phyloP scores from a whole-genome alignment of 768 basidiomycete genomes.

The Paxillus rubicundulus region DNA sequence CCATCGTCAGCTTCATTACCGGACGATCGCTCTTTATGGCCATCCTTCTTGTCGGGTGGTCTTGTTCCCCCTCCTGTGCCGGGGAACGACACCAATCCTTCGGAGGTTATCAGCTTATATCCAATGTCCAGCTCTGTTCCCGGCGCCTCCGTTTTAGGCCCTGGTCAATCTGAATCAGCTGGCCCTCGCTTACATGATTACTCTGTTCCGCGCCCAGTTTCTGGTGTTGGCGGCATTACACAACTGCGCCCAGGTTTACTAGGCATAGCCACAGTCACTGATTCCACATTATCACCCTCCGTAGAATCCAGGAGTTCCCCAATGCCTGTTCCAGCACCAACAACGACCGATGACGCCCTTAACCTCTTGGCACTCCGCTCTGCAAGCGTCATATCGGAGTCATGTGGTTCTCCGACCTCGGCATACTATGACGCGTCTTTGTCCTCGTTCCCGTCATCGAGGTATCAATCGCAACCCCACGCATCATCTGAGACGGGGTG shows the following conservation, averaged over 20 bases:
- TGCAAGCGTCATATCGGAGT: conserved; percentile 28
- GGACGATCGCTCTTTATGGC: conserved; percentile 93
- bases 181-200: conserved; percentile 71
- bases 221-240: conserved; percentile 41
- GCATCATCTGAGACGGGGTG: conserved; percentile 37
- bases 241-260: conserved; percentile 61
- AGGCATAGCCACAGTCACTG: conserved; percentile 33
- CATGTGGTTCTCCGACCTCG: conserved; percentile 33
- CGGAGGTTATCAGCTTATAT: conserved; percentile 21
- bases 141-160: conserved; percentile 25
- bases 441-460: conserved; percentile 15
- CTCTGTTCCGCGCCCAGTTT: conserved; percentile 40
- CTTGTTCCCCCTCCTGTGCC: conserved; percentile 51
- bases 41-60: conserved; percentile 74
- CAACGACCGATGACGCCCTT: conserved; percentile 24
- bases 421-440: conserved; percentile 19
- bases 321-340: conserved; percentile 36
- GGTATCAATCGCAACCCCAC: conserved; percentile 16
- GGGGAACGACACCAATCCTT: conserved; percentile 7
- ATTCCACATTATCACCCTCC: not conserved
- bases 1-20: conserved; percentile 74
- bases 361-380: conserved; percentile 24
- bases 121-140: conserved; percentile 57
- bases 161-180: conserved; percentile 29
- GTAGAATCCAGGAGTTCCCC: conserved; percentile 19